Evolutionary conservation across 2,329 filamentous ascomycete species (phyloP).

Genomic region (Colletotrichum tropicale): DNA sequence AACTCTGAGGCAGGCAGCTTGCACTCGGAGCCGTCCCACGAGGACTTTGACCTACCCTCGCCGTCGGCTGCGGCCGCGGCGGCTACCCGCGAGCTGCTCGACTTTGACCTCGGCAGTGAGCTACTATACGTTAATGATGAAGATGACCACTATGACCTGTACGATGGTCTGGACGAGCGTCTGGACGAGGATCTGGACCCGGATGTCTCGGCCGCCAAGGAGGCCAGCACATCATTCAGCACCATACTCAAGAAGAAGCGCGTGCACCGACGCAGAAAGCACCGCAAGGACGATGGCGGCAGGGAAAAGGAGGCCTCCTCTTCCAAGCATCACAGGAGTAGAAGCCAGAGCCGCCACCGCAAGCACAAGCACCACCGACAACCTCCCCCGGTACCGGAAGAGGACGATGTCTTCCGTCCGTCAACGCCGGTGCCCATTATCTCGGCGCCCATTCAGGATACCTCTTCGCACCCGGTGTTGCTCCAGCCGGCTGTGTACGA

Average conservation of each 20-base stretch:
- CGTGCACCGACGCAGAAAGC: slow-evolving; percentile 39
- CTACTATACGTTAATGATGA: slow-evolving; percentile 15
- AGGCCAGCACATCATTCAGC: slow-evolving; percentile 43
- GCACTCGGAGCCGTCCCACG: slow-evolving; percentile 29
- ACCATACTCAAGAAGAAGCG: slow-evolving; percentile 55
- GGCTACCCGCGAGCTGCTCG: slow-evolving; percentile 54
- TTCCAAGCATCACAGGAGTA: slow-evolving; percentile 21
- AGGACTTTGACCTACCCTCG: slow-evolving; percentile 41
- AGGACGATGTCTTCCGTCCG: slow-evolving; percentile 25
- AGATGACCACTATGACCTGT: slow-evolving; percentile 30
- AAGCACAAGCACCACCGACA: slow-evolving; percentile 28
- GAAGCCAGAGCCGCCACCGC: slow-evolving; percentile 22
- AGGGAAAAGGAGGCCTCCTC: slow-evolving; percentile 24
- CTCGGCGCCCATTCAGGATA: slow-evolving; percentile 53
- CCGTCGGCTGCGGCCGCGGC: slow-evolving; percentile 60
- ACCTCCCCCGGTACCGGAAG: slow-evolving; percentile 15
- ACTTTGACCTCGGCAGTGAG: slow-evolving; percentile 34
- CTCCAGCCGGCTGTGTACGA: slow-evolving; percentile 64
- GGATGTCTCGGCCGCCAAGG: slow-evolving; percentile 35
- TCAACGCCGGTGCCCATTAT: slow-evolving; percentile 41
- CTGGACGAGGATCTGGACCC: slow-evolving; percentile 34
- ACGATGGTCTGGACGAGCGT: slow-evolving; percentile 33
- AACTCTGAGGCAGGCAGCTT: slow-evolving; percentile 33
- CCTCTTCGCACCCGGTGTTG: slow-evolving; percentile 53
- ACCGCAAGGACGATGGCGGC: slow-evolving; percentile 33